These are phyloP conservation scores for Juglanconis juglandina DNA, from an alignment of 2,329 filamentous ascomycete species.

Conservation along the genomic window DNA sequence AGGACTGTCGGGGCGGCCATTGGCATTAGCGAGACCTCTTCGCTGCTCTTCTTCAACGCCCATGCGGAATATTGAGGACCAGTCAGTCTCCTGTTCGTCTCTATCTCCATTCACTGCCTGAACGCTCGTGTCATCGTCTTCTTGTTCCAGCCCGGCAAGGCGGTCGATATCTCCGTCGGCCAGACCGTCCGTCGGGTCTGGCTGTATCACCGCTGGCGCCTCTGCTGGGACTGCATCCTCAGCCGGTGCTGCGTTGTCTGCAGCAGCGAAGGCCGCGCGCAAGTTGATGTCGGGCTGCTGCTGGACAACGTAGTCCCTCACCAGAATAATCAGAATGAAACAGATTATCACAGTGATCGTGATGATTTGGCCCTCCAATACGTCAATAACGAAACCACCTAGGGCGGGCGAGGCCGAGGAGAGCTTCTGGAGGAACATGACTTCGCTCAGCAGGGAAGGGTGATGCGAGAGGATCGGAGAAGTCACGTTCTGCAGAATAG, in stretches of 20 bases:
- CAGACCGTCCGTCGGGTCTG: constrained; percentile 2
- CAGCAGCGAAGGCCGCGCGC: constrained; percentile 58
- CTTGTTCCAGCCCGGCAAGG: constrained; percentile 9
- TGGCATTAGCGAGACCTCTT: neutral
- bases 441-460: constrained; percentile 53
- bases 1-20: constrained; percentile 16
- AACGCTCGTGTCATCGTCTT: constrained; percentile 2
- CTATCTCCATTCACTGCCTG: constrained; percentile 4
- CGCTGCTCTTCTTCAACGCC: neutral
- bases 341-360: constrained; percentile 86
- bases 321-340: constrained; percentile 95
- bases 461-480: constrained; percentile 22
- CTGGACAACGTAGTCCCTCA: constrained; percentile 96
- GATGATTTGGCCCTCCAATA: constrained; percentile 90
- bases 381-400: constrained; percentile 52
- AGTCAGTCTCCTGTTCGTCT: neutral
- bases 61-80: neutral
- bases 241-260: constrained; percentile 18
- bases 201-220: neutral
- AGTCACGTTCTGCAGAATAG: constrained; percentile 14
- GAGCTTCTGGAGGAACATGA: constrained; percentile 54
- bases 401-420: constrained; percentile 57
- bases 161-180: constrained; percentile 4
- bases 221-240: constrained; percentile 5
- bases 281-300: constrained; percentile 92